Percentiles rank a stretch among this genome's conserved stretches.
phyloP scores from a whole-genome alignment of 371 early-diverging fungal species.

The Mortierella sp. region DNA sequence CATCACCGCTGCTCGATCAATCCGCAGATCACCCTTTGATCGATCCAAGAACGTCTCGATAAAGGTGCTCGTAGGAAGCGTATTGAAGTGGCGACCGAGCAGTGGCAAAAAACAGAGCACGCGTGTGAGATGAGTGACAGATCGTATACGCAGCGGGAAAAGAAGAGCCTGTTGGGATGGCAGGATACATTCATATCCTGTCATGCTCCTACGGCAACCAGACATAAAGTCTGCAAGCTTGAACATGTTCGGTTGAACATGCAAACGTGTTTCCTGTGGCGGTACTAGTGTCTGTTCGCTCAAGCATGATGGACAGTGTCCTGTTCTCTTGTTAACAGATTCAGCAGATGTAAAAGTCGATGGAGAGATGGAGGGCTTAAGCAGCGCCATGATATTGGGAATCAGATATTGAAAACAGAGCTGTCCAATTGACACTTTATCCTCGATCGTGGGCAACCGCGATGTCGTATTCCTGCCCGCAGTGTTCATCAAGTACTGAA shows the following conservation, averaged over 20 bases:
- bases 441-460: slow-evolving; percentile 4
- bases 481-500: slow-evolving; percentile 22
- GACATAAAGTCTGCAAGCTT: no score
- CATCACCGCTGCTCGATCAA: slow-evolving; percentile 45
- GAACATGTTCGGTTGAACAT: no score
- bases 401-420: slow-evolving; percentile 38
- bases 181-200: slow-evolving; percentile 9
- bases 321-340: not conserved
- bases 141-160: slow-evolving; percentile 5
- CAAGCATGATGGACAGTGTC: not conserved
- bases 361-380: slow-evolving; percentile 8
- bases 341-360: not conserved
- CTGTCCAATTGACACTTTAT: slow-evolving; percentile 26
- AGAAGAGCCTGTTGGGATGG: slow-evolving; percentile 13
- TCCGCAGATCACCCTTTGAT: slow-evolving; percentile 32
- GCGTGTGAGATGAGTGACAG: slow-evolving; percentile 23
- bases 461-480: slow-evolving; percentile 7
- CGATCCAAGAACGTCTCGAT: slow-evolving; percentile 39
- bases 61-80: slow-evolving; percentile 34
- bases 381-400: slow-evolving; percentile 19
- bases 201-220: not conserved
- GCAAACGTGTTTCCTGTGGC: no score
- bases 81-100: slow-evolving; percentile 42
- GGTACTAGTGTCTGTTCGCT: no score
- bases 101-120: slow-evolving; percentile 39